Evolutionary conservation across 441 rosid species (phyloP), one percentile per base, ranked within the genome.

Genomic region (Erodium moschatum): DNA sequence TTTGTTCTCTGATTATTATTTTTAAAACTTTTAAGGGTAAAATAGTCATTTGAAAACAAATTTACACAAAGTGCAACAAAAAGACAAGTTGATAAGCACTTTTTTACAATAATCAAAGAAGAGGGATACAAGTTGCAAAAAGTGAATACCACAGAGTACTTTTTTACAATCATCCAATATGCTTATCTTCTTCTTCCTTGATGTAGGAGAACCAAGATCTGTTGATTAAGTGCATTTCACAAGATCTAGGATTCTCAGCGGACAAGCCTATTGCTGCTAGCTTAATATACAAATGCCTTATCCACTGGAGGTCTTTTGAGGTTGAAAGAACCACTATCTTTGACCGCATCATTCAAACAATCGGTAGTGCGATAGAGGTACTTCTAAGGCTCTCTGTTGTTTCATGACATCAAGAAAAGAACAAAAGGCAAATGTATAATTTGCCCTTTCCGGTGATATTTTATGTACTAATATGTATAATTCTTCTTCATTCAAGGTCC

Each of bases 301-400:
- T 95, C 76, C 98, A 92, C 61, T 95, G 99, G 99, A 89, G 98
- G 75, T 95, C 99, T 71, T 95, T 95, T 82, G 99, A 95, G 83
- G 98, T 86, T 61, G 99, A 95, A 85, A 89, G 96, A 84, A 95
- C 99, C 54, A 82, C 81, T 70, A 91, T 95, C 75, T 95, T 95
- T 79, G 99, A 95, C 81, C 96, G 96, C 65, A 89, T 95, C 69
- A 95, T 95, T 79, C 97, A 95, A 79, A 87, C 98, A 73, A 88
- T 95, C 77, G 96, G 96, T 67, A 79, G 92, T 35, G 87, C 98
- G 65, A 83, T 92, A 67, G 97, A 92, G 79, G 99, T 95, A 79
- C 21, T 6, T 6, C 61, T 54, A 54, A 5, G 5, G 21, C 19
- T 50, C 61, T 54, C 61, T 54, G 3, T 54, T 54, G 3, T 54